Conservation (phyloP, 2,329 filamentous ascomycete species). For the Nigrograna mackinnonii region DNA sequence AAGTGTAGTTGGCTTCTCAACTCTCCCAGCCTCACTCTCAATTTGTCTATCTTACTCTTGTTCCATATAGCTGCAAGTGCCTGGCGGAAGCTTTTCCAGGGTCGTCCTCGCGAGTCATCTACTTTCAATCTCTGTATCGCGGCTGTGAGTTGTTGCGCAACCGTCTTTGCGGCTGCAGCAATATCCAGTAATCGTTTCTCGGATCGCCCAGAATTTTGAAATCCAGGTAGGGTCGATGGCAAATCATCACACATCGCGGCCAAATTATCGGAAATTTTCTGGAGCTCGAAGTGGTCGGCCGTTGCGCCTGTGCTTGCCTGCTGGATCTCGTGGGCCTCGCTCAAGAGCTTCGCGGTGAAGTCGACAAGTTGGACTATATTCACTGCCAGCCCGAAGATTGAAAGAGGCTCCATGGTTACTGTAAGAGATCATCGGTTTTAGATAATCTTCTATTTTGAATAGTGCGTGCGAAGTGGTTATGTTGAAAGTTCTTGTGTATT, state of each 20-base stretch:
- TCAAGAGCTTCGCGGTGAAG: constrained; percentile 4
- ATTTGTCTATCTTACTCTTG: constrained; percentile 4
- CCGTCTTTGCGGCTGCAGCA: constrained; percentile 1
- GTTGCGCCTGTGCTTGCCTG: constrained; percentile 3
- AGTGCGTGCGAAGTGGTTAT: not conserved
- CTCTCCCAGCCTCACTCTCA: constrained; percentile 4
- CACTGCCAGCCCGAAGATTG: constrained; percentile 6
- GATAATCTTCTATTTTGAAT: too few species aligned
- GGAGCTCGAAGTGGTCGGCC: constrained; percentile 3
- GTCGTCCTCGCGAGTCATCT: not conserved
- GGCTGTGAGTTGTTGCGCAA: constrained; percentile 3
- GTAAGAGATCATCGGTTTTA: too few species aligned
- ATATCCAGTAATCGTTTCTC: constrained; percentile 1
- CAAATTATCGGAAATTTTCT: not conserved
- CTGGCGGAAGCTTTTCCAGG: constrained; percentile 7
- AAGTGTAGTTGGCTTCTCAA: constrained; percentile 2
- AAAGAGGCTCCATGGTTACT: constrained; percentile 6
- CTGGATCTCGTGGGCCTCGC: constrained; percentile 4
- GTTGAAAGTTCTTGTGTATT: too few species aligned
- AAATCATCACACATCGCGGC: not conserved
- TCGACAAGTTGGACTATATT: constrained; percentile 11
- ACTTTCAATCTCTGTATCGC: constrained; percentile 1
- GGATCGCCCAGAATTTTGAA: too few species aligned
- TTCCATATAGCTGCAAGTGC: constrained; percentile 7
- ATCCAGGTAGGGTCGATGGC: not conserved